These are phyloP conservation scores for Neurospora sp. DNA, from an alignment of 2,329 filamentous ascomycete genomes.

Conservation along the genomic window DNA sequence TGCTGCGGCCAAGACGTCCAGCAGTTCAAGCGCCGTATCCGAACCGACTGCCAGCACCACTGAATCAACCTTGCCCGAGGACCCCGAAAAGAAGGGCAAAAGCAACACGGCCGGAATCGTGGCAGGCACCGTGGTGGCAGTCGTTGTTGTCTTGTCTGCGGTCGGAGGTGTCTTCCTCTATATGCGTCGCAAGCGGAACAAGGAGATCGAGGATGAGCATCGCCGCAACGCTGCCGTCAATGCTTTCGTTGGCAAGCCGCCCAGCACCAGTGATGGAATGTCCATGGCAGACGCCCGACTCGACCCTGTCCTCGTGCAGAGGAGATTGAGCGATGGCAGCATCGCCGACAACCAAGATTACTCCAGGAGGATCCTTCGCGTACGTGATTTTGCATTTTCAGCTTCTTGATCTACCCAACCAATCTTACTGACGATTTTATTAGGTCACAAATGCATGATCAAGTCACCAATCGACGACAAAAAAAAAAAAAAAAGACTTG, in stretches of 20 bases:
- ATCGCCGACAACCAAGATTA: slow-evolving; percentile 97
- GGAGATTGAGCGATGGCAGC: slow-evolving; percentile 85
- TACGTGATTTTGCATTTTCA: slow-evolving; percentile 32
- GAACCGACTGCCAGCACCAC: slow-evolving; percentile 14
- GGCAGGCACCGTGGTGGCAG: slow-evolving; percentile 76
- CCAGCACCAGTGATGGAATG: slow-evolving; percentile 50
- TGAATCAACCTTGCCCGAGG: not conserved
- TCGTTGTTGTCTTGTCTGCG: slow-evolving; percentile 59
- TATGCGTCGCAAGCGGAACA: slow-evolving; percentile 64
- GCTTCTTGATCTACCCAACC: not conserved
- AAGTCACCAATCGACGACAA: slow-evolving; percentile 27
- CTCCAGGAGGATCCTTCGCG: slow-evolving; percentile 89
- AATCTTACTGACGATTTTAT: slow-evolving; percentile 1
- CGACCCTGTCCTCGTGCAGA: slow-evolving; percentile 74
- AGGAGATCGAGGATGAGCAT: slow-evolving; percentile 75
- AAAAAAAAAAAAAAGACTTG: slow-evolving; percentile 17
- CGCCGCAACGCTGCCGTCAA: slow-evolving; percentile 70
- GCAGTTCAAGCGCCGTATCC: slow-evolving; percentile 8
- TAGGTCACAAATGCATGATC: slow-evolving; percentile 52
- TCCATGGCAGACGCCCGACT: slow-evolving; percentile 76
- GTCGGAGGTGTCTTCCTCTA: slow-evolving; percentile 63
- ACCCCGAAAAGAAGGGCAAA: slow-evolving; percentile 22
- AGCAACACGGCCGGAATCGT: slow-evolving; percentile 78
- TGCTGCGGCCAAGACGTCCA: slow-evolving; percentile 18
- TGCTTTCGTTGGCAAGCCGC: slow-evolving; percentile 60